Base-by-base conservation (phyloP, 768 basidiomycete genomes). In the Boletus speciosus region DNA sequence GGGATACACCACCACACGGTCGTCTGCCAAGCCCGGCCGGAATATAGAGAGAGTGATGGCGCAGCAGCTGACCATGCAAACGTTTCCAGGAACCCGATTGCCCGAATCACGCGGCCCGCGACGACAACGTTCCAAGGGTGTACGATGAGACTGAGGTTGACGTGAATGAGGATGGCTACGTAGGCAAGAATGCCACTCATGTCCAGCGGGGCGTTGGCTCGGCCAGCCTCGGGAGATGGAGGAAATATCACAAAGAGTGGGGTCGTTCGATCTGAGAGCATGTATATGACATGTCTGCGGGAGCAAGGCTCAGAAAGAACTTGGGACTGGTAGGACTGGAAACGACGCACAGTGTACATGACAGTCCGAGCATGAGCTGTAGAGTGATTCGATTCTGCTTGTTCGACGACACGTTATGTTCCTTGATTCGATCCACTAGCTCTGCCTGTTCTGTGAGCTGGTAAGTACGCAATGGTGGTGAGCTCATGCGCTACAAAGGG, bases 401-500 rank as follows among this genome's bases (percentile, higher is more conserved):
- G 64, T 78, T 80, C 1, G 76, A 76, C 8, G 63, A 62, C 0
- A 72, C 67, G 51, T 80, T 80, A 42, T 75, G 69, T n/a, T 60
- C 61, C 44, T 76, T 78, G 37, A 88, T 67, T 5, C 51, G 59
- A n/a, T 77, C 69, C 45, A 88, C 76, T 12, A 85, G 38, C 42
- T 79, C 78, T 43, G 84, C 80, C 64, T 88, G 86, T 63, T 88
- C 86, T 87, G 60, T 3, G 41, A 25, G 41, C 9, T 5, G 47
- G 47, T 56, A 0, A 68, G 56, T 27, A 41, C 27, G 15, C 29
- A 9, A 27, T 15, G 2, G 21, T 23, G 23, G n/a, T 4, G 40
- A 16, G 12, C 23, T 34, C 12, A 2, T 45, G 35, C 16, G 32
- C 35, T 10, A n/a, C 8, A 23, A 15, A 41, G 6, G 12, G 25